Percentiles rank a stretch among this genome's conserved stretches.
Conservation (phyloP, 345 rosid genomes). For the Dimocarpus longan region DNA sequence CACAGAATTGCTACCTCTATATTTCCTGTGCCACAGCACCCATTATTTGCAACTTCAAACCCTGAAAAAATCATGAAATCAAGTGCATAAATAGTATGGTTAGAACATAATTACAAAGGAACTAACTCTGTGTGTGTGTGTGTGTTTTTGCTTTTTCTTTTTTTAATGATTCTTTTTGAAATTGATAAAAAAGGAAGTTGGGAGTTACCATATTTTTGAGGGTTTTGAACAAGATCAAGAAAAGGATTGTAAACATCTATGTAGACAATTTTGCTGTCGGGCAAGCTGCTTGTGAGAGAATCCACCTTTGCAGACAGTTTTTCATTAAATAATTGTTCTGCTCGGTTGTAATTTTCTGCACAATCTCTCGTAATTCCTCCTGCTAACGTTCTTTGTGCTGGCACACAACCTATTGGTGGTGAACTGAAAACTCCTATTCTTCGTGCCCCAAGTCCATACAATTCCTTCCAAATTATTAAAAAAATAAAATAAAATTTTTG, state of each 20-base stretch:
- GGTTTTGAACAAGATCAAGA: slow-evolving; percentile 41
- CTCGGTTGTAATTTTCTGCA: slow-evolving; percentile 27
- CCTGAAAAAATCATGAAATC: slow-evolving; percentile 23
- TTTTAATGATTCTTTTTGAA: too few relatives aligned
- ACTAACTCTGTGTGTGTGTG: too few relatives aligned
- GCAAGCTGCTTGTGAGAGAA: slow-evolving; percentile 27
- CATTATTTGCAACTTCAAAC: slow-evolving; percentile 41
- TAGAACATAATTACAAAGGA: too few relatives aligned
- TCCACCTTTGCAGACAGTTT: slow-evolving; percentile 30
- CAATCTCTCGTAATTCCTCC: slow-evolving; percentile 39
- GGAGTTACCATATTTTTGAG: slow-evolving; percentile 38
- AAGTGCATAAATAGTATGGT: too few relatives aligned
- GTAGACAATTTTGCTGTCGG: slow-evolving; percentile 37
- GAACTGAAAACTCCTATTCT: slow-evolving; percentile 42
- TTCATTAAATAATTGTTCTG: slow-evolving; percentile 33
- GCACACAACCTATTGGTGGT: slow-evolving; percentile 50
- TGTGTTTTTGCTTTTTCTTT: too few relatives aligned
- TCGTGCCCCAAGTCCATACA: slow-evolving; percentile 44
- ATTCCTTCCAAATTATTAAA: slow-evolving; percentile 23
- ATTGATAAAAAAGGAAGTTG: neutral
- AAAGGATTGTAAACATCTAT: slow-evolving; percentile 49
- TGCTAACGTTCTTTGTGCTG: slow-evolving; percentile 37
- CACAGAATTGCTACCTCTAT: slow-evolving; percentile 49
- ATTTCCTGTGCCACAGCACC: slow-evolving; percentile 62
- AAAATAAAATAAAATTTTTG: neutral